phyloP scores from a whole-genome alignment of 192 early-diverging fungal genomes.

The Umbelopsis isabellina region DNA sequence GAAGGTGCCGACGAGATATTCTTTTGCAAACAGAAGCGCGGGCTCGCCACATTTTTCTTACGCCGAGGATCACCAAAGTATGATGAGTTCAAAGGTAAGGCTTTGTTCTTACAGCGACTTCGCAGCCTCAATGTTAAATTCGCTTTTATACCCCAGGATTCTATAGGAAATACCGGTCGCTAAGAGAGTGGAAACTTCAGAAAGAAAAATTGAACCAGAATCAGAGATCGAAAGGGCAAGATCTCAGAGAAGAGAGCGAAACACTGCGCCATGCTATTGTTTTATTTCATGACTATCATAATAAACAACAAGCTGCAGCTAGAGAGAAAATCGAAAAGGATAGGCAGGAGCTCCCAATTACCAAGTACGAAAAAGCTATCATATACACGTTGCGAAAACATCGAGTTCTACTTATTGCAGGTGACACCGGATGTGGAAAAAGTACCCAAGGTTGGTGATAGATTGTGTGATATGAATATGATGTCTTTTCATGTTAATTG shows the following conservation, averaged over 20 bases:
- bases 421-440: conserved; percentile 76
- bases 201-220: background rate
- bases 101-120: background rate
- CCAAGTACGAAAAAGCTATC: conserved; percentile 61
- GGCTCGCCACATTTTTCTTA: conserved; percentile 33
- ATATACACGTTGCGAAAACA: conserved; percentile 59
- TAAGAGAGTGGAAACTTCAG: conserved; percentile 11
- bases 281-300: conserved; percentile 56
- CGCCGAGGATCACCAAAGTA: conserved; percentile 35
- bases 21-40: conserved; percentile 36
- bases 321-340: conserved; percentile 54
- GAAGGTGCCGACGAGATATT: conserved; percentile 40
- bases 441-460: conserved; percentile 49
- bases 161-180: conserved; percentile 27
- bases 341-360: conserved; percentile 63
- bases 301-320: conserved; percentile 41
- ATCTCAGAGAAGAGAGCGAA: conserved; percentile 25
- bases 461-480: background rate
- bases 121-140: background rate
- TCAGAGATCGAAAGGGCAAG: background rate
- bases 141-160: conserved; percentile 17
- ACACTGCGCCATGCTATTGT: conserved; percentile 46
- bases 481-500: background rate
- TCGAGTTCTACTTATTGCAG: conserved; percentile 68
- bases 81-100: conserved; percentile 43